Conservation (phyloP, 768 basidiomycete species). For the Tylopilus vinaceipallidus region DNA sequence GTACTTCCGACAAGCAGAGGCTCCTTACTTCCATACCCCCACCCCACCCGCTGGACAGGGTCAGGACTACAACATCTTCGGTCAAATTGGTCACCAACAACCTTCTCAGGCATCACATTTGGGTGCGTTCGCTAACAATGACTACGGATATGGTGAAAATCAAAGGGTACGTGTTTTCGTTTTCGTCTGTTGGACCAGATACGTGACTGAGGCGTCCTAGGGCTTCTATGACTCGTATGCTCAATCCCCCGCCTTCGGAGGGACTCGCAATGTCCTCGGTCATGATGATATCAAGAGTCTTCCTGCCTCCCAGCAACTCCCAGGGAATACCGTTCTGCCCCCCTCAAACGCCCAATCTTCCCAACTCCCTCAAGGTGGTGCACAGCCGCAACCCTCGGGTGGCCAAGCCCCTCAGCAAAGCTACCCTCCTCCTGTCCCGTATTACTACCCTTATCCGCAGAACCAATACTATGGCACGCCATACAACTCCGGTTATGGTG, state of each 20-base stretch:
- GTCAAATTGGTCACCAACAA: slow-evolving; percentile 59
- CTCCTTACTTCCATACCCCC: slow-evolving; percentile 74
- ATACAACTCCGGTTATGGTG: slow-evolving; percentile 54
- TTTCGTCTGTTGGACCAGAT: neutral
- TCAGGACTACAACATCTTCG: slow-evolving; percentile 64
- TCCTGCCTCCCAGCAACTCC: slow-evolving; percentile 57
- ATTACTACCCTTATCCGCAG: slow-evolving; percentile 69
- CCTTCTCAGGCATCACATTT: slow-evolving; percentile 49
- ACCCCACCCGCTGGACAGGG: slow-evolving; percentile 69
- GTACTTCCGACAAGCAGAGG: slow-evolving; percentile 70
- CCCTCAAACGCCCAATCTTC: slow-evolving; percentile 53
- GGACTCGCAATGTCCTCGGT: slow-evolving; percentile 55
- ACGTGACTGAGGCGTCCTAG: slow-evolving; percentile 35
- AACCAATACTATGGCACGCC: slow-evolving; percentile 76
- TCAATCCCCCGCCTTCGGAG: slow-evolving; percentile 62
- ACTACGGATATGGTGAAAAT: slow-evolving; percentile 68
- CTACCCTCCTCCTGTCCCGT: slow-evolving; percentile 59
- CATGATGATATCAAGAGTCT: slow-evolving; percentile 79
- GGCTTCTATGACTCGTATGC: slow-evolving; percentile 77
- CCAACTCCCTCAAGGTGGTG: slow-evolving; percentile 47
- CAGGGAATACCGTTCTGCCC: slow-evolving; percentile 47
- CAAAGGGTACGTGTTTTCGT: slow-evolving; percentile 50
- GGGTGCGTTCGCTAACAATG: slow-evolving; percentile 55
- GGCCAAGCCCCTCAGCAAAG: slow-evolving; percentile 65
- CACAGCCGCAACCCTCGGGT: slow-evolving; percentile 56